phyloP scores from a whole-genome alignment of 1,284 basidiomycete species.

The Neotropicomus parvogracilis region DNA sequence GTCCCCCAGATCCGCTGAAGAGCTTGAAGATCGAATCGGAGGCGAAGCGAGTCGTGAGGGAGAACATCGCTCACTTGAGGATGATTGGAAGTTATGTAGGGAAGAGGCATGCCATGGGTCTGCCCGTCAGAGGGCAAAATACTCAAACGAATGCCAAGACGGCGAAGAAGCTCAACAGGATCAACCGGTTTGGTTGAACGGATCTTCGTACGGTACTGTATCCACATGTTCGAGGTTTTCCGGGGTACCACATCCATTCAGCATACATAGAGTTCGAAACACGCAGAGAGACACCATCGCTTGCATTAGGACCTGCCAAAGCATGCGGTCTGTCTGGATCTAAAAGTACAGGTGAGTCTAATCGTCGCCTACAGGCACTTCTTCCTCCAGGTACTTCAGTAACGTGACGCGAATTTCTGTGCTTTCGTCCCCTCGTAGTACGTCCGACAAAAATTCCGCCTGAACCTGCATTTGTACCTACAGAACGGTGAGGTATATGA shows the following conservation, averaged over 20 bases:
- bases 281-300: neutral
- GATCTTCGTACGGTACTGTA: conserved; percentile 13
- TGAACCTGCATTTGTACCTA: conserved; percentile 98
- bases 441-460: conserved; percentile 86
- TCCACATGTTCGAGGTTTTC: conserved; percentile 5
- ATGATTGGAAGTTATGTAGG: conserved; percentile 89
- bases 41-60: conserved; percentile 70
- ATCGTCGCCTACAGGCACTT: conserved; percentile 80
- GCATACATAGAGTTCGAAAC: neutral
- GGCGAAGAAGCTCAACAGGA: conserved; percentile 79
- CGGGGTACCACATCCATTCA: conserved; percentile 1
- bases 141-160: conserved; percentile 85
- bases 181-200: conserved; percentile 46
- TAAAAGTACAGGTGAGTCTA: conserved; percentile 38
- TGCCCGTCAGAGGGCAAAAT: conserved; percentile 88
- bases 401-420: conserved; percentile 93
- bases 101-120: conserved; percentile 80
- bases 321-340: neutral
- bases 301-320: conserved; percentile 8
- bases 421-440: conserved; percentile 87
- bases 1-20: conserved; percentile 55
- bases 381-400: conserved; percentile 92
- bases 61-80: conserved; percentile 87
- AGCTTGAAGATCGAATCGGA: conserved; percentile 81
- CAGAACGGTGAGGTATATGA: conserved; percentile 15